Conservation (phyloP, 164 flowering plant species). For the Magnolia changhungtana region DNA sequence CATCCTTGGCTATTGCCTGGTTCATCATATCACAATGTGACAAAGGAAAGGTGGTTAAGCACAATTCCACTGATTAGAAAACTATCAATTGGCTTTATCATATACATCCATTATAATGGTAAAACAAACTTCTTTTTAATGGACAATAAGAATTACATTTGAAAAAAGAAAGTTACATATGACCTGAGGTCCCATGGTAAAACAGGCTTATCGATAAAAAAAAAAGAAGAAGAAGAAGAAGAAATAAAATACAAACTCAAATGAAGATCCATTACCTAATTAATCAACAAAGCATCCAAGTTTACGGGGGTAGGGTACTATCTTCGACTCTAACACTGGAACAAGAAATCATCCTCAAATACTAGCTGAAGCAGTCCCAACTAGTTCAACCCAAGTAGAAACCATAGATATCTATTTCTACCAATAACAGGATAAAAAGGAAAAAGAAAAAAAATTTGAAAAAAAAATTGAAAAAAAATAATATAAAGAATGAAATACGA, state of each 20-base stretch:
- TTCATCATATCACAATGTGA: conserved; percentile 13
- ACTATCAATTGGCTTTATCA: not conserved
- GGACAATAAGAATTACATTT: not conserved
- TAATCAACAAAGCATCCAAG: not conserved
- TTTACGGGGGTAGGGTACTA: too few species aligned
- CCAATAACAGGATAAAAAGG: too few species aligned
- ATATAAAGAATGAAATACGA: too few species aligned
- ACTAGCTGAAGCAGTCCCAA: too few species aligned
- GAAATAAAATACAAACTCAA: not conserved
- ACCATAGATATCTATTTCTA: too few species aligned
- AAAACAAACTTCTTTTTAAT: not conserved
- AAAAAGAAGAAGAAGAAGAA: too few species aligned
- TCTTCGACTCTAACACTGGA: too few species aligned
- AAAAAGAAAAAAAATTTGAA: too few species aligned
- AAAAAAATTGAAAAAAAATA: too few species aligned
- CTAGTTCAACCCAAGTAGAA: too few species aligned
- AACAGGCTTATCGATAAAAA: not conserved
- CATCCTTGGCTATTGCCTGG: conserved; percentile 96
- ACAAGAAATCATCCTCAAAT: too few species aligned
- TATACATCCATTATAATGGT: not conserved
- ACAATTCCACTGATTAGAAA: not conserved
- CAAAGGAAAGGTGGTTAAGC: not conserved
- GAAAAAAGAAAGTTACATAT: not conserved
- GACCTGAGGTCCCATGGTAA: not conserved
- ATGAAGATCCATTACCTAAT: not conserved